Percentiles rank a stretch among this genome's conserved stretches.
phyloP scores from a whole-genome alignment of 495 filamentous ascomycete genomes.

The Talaromyces ruber region DNA sequence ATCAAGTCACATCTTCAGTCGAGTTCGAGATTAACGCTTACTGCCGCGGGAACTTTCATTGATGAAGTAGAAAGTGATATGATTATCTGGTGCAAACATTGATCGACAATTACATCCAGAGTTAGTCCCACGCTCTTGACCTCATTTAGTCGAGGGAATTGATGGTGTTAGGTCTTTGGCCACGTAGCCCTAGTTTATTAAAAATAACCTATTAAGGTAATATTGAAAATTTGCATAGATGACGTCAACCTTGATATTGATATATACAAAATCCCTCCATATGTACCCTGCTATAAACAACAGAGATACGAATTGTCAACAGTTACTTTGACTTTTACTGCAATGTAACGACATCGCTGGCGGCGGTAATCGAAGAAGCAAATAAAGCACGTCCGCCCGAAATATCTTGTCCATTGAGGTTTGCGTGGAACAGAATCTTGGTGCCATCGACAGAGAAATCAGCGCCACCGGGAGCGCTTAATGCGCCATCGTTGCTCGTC shows the following conservation, averaged over 20 bases:
- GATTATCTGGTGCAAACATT: neutral
- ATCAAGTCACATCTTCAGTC: neutral
- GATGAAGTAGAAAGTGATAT: neutral
- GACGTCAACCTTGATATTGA: neutral
- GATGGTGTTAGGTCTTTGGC: neutral
- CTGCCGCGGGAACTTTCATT: neutral
- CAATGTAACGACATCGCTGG: constrained; percentile 1
- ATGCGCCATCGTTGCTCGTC: constrained; percentile 1
- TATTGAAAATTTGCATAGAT: neutral
- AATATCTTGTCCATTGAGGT: constrained; percentile 13
- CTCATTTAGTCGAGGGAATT: neutral
- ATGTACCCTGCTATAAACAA: neutral
- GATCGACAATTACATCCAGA: neutral
- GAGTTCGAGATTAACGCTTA: too few species aligned
- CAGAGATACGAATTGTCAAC: neutral
- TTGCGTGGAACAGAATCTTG: constrained; percentile 44
- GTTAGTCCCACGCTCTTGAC: neutral
- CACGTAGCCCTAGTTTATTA: neutral
- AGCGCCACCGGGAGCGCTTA: constrained; percentile 43
- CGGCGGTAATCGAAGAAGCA: constrained; percentile 12
- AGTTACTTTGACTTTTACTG: neutral
- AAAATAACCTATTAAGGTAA: neutral
- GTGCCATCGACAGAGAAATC: constrained; percentile 31
- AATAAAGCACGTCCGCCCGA: constrained; percentile 21
- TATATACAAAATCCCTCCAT: neutral